These are phyloP conservation scores for Fusarium compactum DNA, from an alignment of 2,329 filamentous ascomycete species.

Conservation along the genomic window DNA sequence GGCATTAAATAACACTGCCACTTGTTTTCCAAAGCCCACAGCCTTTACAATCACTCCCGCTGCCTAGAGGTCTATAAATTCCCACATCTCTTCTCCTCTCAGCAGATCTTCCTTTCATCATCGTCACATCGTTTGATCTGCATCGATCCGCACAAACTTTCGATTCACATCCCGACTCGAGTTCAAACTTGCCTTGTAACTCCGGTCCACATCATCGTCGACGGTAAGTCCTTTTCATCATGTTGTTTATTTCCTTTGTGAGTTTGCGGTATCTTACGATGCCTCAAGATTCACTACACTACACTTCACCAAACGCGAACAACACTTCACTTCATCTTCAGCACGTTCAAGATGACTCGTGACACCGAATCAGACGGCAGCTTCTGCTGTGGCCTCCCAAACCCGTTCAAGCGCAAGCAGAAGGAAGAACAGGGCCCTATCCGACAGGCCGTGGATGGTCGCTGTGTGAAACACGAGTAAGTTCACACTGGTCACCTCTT, in stretches of 20 bases:
- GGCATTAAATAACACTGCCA: neutral
- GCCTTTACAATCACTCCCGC: conserved; percentile 8
- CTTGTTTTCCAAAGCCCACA: neutral
- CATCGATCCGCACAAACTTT: neutral
- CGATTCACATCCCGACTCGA: conserved; percentile 1
- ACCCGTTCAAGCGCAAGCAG: neutral
- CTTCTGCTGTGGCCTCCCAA: neutral
- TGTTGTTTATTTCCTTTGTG: conserved; percentile 9
- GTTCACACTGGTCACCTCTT: neutral
- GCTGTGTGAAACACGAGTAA: neutral
- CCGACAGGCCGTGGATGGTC: accelerated
- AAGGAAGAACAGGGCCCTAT: too few species aligned
- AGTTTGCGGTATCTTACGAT: conserved; percentile 6
- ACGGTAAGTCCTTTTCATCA: conserved; percentile 9
- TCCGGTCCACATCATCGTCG: neutral
- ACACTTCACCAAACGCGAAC: neutral
- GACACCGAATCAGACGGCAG: neutral
- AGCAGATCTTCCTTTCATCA: conserved; percentile 5
- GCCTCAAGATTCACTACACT: neutral
- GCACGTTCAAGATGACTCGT: conserved; percentile 9
- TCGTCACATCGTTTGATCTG: neutral
- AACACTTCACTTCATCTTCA: neutral
- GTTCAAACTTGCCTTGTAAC: conserved; percentile 2
- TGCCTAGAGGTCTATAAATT: conserved; percentile 16
- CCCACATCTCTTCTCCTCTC: neutral